Percentiles rank a stretch among this genome's conserved stretches.
Evolutionary conservation across 163 green algal genomes (phyloP).

Genomic region (Chlorella variabilis): DNA sequence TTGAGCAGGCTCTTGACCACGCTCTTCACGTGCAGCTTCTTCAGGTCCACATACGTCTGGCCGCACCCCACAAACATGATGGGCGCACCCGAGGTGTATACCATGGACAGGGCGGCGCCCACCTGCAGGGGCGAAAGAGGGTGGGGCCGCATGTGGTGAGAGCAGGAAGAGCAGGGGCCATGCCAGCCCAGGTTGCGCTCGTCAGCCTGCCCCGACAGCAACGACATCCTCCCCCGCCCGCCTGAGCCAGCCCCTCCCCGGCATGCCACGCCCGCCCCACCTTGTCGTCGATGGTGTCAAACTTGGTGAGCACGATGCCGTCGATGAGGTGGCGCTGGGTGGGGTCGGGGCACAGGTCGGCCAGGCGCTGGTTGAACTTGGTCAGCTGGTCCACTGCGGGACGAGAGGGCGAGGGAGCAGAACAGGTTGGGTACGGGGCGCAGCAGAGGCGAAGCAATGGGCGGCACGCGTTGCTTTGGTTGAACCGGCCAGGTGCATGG

Average conservation of each 20-base stretch:
- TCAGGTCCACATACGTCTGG: conserved; percentile 98
- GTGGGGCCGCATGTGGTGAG: neutral
- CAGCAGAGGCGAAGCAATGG: too few relatives aligned
- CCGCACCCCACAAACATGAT: conserved; percentile 99
- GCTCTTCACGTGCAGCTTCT: conserved; percentile 91
- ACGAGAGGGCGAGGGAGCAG: too few relatives aligned
- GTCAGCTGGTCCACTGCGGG: conserved; percentile 97
- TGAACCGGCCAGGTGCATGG: too few relatives aligned
- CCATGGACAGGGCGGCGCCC: conserved; percentile 97
- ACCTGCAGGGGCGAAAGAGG: conserved; percentile 66
- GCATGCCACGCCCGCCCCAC: too few relatives aligned
- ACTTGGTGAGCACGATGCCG: conserved; percentile 99
- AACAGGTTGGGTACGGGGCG: neutral
- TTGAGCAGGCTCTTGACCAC: conserved; percentile 91
- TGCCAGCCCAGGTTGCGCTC: too few relatives aligned
- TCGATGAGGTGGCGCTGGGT: conserved; percentile 81
- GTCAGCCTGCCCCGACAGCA: too few relatives aligned
- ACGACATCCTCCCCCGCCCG: too few relatives aligned
- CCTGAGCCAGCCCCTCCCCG: too few relatives aligned
- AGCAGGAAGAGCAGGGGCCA: too few relatives aligned
- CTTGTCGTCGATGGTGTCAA: conserved; percentile 99
- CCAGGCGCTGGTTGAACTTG: conserved; percentile 95
- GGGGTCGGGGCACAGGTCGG: conserved; percentile 68
- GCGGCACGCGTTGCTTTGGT: too few relatives aligned
- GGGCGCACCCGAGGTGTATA: conserved; percentile 94